phyloP scores from a whole-genome alignment of 768 basidiomycete genomes.

The Pholiota molesta region DNA sequence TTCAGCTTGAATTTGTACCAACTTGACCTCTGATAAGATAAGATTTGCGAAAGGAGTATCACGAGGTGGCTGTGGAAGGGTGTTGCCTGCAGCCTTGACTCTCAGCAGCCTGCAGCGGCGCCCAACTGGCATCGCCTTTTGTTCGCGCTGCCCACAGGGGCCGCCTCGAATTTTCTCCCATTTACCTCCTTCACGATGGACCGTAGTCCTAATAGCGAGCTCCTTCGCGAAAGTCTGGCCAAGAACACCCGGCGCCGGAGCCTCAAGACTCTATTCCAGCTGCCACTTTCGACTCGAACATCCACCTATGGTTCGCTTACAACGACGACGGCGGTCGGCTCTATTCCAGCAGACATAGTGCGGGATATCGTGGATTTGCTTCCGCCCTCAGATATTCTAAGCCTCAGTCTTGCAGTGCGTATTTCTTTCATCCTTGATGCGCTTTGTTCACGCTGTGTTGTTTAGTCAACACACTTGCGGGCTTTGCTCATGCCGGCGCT shows the following conservation, averaged over 20 bases:
- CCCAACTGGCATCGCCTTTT: conserved; percentile 13
- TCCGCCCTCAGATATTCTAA: conserved; percentile 40
- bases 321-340: conserved; percentile 27
- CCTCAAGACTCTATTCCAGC: conserved; percentile 37
- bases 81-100: conserved; percentile 21
- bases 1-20: no score
- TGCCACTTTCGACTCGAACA: conserved; percentile 32
- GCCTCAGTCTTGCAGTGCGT: conserved; percentile 44
- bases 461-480: conserved; percentile 28
- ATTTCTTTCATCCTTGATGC: conserved; percentile 8
- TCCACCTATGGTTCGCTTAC: conserved; percentile 28
- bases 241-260: conserved; percentile 32
- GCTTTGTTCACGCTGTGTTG: conserved; percentile 2
- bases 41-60: neutral
- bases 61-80: conserved; percentile 11
- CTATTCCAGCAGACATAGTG: conserved; percentile 42
- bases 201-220: conserved; percentile 13
- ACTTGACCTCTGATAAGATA: neutral
- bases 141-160: conserved; percentile 15
- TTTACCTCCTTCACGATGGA: conserved; percentile 19
- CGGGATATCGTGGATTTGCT: conserved; percentile 40
- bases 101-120: conserved; percentile 17
- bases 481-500: conserved; percentile 40
- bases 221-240: conserved; percentile 18
- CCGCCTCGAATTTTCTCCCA: conserved; percentile 1